Evolutionary conservation across 2,329 filamentous ascomycete genomes (phyloP).

Genomic region (Botrytis pseudocinerea): DNA sequence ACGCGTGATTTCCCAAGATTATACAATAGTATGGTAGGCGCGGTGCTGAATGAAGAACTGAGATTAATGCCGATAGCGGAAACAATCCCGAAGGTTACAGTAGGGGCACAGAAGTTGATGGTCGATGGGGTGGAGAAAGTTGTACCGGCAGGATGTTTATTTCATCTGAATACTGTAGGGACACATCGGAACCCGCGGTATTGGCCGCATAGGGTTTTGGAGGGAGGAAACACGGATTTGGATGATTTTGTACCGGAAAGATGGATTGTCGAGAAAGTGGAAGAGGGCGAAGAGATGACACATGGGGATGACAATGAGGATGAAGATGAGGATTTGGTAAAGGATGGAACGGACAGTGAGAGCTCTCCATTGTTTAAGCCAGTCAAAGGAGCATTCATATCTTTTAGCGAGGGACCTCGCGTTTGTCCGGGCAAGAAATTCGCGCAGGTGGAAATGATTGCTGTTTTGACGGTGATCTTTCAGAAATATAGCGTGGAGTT

Average conservation of each 20-base stretch:
- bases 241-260: conserved; percentile 55
- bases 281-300: neutral
- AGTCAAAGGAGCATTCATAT: conserved; percentile 38
- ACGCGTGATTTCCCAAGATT: conserved; percentile 32
- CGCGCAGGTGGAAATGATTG: conserved; percentile 42
- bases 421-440: conserved; percentile 44
- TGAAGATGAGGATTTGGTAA: neutral
- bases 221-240: conserved; percentile 51
- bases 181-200: conserved; percentile 56
- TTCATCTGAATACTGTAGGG: conserved; percentile 49
- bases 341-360: neutral
- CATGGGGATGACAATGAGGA: neutral
- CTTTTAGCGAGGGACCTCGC: conserved; percentile 43
- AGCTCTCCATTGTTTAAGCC: conserved; percentile 33
- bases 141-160: conserved; percentile 40
- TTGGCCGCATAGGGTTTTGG: conserved; percentile 50
- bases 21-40: conserved; percentile 36
- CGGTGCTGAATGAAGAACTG: conserved; percentile 52
- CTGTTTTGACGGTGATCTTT: conserved; percentile 38
- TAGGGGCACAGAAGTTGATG: conserved; percentile 32
- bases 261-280: conserved; percentile 46
- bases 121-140: conserved; percentile 28
- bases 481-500: conserved; percentile 36
- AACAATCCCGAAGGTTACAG: conserved; percentile 47
- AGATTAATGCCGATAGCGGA: conserved; percentile 55